Evolutionary conservation across 345 rosid genomes (phyloP), one percentile per base, ranked within the genome.

Genomic region (Salix brachista): DNA sequence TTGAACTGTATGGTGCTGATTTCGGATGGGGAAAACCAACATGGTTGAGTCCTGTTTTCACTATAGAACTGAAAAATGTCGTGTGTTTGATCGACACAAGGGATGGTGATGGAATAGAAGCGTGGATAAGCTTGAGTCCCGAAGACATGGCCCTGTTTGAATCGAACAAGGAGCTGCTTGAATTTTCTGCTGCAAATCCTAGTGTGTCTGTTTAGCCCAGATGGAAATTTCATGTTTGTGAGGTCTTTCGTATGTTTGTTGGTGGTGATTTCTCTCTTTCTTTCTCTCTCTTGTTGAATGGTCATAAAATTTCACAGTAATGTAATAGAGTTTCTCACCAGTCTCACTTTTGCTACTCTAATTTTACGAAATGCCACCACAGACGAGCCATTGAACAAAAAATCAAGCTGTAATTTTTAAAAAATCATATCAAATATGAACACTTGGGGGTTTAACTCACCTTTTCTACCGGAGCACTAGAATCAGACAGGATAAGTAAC

Each of bases 1-100:
- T 36, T 54, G 71, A 58, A 0, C 8, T 72, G 0, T 72, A 78
- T 67, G 77, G 26, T 19, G 77, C 68, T 39, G 77, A 72, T 67
- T 67, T 78, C 36, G 81, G 81, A 41, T 72, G 71, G 71, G 77
- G 77, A 72, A 62, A 41, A n/a, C 81, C 77, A 3, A 21, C 54
- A 4, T 78, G 81, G 81, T 12, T 72, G 6, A 41, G 77, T 12
- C 14, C 0, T 36, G 19, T 66, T 1, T n/a, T 34, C 6, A 14
- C 11, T 7, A 3, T 2, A 21, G 7, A 14, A 0, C 50, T 72
- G 2, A 41, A 37, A 10, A 78, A 78, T 67, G 32, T 41, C 2
- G 36, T 50, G 12, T 14, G 56, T 65, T 41, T 72, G 18, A 41
- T 58, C 11, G 81, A 78, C 56, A 26, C 81, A 37, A 72, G 54